phyloP scores from a whole-genome alignment of 2,329 filamentous ascomycete genomes.

The Arthrobotrys sinensis region DNA sequence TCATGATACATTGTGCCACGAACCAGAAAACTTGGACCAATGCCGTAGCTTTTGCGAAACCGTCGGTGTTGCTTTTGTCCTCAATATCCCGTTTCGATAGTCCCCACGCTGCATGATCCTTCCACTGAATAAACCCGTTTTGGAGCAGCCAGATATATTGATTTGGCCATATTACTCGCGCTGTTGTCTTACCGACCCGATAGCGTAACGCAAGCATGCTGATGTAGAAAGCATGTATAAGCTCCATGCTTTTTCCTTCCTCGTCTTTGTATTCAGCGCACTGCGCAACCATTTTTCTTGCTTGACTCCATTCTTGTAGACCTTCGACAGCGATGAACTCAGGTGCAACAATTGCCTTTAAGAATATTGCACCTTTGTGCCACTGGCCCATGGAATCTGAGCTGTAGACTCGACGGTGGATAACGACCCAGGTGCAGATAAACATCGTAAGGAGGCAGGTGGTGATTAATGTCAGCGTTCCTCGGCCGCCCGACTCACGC shows the following conservation, averaged over 20 bases:
- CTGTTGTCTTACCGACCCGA: conserved; percentile 62
- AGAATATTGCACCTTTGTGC: conserved; percentile 65
- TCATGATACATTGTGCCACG: conserved; percentile 65
- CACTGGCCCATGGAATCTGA: conserved; percentile 46
- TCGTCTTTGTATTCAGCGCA: conserved; percentile 63
- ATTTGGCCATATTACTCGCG: conserved; percentile 66
- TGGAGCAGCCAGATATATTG: conserved; percentile 66
- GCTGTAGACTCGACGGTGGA: conserved; percentile 66
- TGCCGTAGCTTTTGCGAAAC: conserved; percentile 65
- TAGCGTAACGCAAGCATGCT: conserved; percentile 67
- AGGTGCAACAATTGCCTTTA: conserved; percentile 66
- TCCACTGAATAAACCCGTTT: conserved; percentile 65
- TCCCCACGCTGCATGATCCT: conserved; percentile 64
- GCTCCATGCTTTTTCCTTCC: conserved; percentile 61
- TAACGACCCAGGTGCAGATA: conserved; percentile 66
- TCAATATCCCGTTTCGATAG: conserved; percentile 65
- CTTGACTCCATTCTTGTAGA: conserved; percentile 67
- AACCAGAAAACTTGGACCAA: conserved; percentile 66
- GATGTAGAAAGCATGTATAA: conserved; percentile 66
- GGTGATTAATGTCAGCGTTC: conserved; percentile 66
- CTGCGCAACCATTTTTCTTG: conserved; percentile 64
- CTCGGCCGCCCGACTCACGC: conserved; percentile 65
- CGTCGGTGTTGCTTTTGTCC: conserved; percentile 67
- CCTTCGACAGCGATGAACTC: conserved; percentile 67
- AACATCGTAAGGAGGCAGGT: conserved; percentile 66